Base-by-base conservation (phyloP, 2,329 filamentous ascomycete genomes). In the Claviceps purpurea region DNA sequence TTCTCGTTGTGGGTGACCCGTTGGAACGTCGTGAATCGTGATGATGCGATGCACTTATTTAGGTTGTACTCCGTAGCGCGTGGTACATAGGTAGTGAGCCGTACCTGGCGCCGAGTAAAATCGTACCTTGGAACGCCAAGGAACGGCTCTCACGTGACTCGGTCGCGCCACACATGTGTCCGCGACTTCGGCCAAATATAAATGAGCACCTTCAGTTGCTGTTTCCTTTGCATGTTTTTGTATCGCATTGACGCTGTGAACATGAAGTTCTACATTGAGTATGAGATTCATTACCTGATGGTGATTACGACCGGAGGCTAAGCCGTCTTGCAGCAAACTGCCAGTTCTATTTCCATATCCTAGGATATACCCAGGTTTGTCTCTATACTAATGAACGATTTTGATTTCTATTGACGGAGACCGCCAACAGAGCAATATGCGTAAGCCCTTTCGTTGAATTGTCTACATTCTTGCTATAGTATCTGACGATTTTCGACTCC, bases 271-370 rank as follows among this genome's bases (percentile, higher is more conserved):
- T 73, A 72, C 51, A 76, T 76, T 47, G 73, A 75, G 73, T 76
- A 67, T 46, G 67, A 39, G 7, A 5, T 38, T 8, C 10, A 16
- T 3, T 43, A 30, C 5, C 5, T 8, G 3, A 14, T 18, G 16
- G 37, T 40, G 50, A 50, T 13, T 11, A 7, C 16, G 14, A 40
- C 30, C 44, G 40, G 8, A 16, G 10, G 34, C 59, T 65, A 45
- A 65, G 45, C 42, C 37, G 16, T 48, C n/a, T 26, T n/a, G 5
- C 51, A 80, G 77, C 61, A 76, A 79, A 53, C 65, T 80, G 22
- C 75, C 75, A 46, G 70, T 80, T 50, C 70, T 80, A 58, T 80
- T 80, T 58, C 77, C 77, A 20, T 80, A 80, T 52, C 77, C 77
- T 38, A 71, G 73, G 60, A 80, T 80, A 61, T 80, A 80, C 58